Conservation (phyloP, 306 rosid species). For the Arachis hypogaea region DNA sequence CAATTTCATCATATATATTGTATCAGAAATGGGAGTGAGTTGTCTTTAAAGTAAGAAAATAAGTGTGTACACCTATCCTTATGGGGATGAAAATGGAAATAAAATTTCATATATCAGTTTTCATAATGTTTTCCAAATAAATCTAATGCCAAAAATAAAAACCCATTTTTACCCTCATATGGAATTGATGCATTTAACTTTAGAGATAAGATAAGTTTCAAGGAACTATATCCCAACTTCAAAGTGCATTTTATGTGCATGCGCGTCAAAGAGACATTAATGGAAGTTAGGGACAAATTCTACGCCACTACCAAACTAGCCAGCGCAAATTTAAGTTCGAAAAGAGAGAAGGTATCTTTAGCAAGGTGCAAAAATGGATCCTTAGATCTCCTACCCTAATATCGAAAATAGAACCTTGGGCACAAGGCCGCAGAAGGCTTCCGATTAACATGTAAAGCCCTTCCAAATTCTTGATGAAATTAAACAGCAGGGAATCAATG, state of each 20-base stretch:
- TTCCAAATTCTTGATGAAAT: not conserved
- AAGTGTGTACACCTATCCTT: not conserved
- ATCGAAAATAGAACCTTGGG: constrained; percentile 3
- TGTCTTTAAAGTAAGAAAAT: not conserved
- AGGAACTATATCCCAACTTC: not conserved
- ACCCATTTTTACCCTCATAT: not conserved
- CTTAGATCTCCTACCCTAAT: not conserved
- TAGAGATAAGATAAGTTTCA: no score
- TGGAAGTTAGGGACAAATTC: not conserved
- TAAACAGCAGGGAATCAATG: constrained; percentile 20
- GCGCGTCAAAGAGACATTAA: not conserved
- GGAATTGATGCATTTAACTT: not conserved
- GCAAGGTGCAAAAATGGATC: constrained; percentile 20
- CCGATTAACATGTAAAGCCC: not conserved
- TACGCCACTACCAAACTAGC: constrained; percentile 13
- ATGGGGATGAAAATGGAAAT: not conserved
- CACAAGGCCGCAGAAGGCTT: not conserved
- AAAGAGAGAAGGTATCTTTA: not conserved
- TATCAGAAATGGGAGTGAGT: not conserved
- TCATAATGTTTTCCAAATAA: no score
- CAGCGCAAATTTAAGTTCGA: constrained; percentile 3
- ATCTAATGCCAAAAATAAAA: not conserved
- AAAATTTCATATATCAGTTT: not conserved
- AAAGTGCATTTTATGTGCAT: not conserved
- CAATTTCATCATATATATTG: constrained; percentile 21